Conservation (phyloP, 805 yeast species). For the Zygoascus flipseniorum region DNA sequence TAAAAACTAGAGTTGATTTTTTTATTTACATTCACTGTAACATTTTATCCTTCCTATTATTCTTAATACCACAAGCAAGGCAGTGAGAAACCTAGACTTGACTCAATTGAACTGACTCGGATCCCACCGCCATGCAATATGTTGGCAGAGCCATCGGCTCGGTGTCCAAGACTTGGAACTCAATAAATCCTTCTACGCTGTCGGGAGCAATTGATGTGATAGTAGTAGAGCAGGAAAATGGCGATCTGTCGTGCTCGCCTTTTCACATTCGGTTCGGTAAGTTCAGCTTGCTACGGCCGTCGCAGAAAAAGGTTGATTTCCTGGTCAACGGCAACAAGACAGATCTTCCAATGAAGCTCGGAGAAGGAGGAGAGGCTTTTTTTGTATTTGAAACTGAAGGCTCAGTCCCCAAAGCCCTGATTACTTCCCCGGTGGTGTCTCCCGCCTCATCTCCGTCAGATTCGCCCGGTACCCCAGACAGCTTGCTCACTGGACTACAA, state of each 20-base stretch:
- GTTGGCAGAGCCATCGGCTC: slow-evolving; percentile 93
- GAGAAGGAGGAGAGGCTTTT: slow-evolving; percentile 97
- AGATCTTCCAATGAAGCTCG: slow-evolving; percentile 88
- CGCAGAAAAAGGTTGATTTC: slow-evolving; percentile 88
- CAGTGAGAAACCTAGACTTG: too few species aligned
- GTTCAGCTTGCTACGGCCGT: slow-evolving; percentile 84
- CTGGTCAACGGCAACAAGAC: slow-evolving; percentile 75
- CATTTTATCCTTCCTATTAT: too few species aligned
- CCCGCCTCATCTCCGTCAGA: slow-evolving; percentile 41
- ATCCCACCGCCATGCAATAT: slow-evolving; percentile 65
- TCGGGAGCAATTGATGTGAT: slow-evolving; percentile 97
- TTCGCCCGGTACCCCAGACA: slow-evolving; percentile 17
- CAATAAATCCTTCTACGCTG: slow-evolving; percentile 91
- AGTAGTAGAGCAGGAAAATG: slow-evolving; percentile 83
- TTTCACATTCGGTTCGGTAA: slow-evolving; percentile 96
- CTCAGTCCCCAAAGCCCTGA: slow-evolving; percentile 62
- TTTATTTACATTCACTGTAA: too few species aligned
- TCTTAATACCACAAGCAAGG: too few species aligned
- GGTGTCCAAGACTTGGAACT: slow-evolving; percentile 94
- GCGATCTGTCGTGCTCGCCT: slow-evolving; percentile 79
- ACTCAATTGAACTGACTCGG: too few species aligned
- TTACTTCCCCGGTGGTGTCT: slow-evolving; percentile 82
- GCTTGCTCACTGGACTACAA: slow-evolving; percentile 18
- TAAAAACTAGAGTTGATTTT: too few species aligned
- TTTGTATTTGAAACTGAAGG: slow-evolving; percentile 84